Evolutionary conservation across 2,329 filamentous ascomycete species (phyloP).

Genomic region (Ascochyta fabae): DNA sequence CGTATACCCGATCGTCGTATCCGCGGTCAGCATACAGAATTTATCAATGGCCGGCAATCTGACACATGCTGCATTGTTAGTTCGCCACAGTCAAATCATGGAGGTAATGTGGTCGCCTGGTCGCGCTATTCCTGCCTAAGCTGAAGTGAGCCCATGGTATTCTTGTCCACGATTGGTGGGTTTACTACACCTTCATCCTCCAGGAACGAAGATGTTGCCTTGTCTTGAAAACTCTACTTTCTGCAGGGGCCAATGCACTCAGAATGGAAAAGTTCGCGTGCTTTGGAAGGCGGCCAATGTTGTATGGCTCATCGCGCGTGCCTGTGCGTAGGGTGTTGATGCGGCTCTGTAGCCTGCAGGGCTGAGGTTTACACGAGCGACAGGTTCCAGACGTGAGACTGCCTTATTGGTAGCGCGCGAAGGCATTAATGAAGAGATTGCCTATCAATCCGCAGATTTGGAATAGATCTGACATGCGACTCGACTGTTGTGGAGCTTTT

Average conservation of each 20-base stretch:
- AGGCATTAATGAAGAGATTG: not conserved
- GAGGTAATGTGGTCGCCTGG: not conserved
- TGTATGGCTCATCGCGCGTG: conserved; percentile 1
- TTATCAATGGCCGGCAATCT: not conserved
- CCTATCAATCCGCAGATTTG: not conserved
- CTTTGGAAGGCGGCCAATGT: not conserved
- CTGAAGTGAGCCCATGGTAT: not conserved
- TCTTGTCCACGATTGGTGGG: not conserved
- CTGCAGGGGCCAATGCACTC: not conserved
- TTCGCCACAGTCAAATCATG: too few relatives aligned
- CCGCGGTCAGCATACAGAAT: not conserved
- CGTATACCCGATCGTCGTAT: not conserved
- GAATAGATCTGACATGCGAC: conserved; percentile 2
- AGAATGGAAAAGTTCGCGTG: not conserved
- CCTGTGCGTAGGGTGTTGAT: conserved; percentile 15
- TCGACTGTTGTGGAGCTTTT: not conserved
- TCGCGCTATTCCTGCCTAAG: not conserved
- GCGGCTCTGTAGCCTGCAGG: conserved; percentile 9
- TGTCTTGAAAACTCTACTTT: not conserved
- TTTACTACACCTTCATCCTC: not conserved
- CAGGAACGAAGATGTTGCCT: not conserved
- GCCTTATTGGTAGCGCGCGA: not conserved
- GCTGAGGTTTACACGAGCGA: conserved; percentile 7
- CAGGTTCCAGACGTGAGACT: not conserved
- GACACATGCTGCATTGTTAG: not conserved